Evolutionary conservation across 345 rosid genomes (phyloP).

Genomic region (Triadica sebifera): DNA sequence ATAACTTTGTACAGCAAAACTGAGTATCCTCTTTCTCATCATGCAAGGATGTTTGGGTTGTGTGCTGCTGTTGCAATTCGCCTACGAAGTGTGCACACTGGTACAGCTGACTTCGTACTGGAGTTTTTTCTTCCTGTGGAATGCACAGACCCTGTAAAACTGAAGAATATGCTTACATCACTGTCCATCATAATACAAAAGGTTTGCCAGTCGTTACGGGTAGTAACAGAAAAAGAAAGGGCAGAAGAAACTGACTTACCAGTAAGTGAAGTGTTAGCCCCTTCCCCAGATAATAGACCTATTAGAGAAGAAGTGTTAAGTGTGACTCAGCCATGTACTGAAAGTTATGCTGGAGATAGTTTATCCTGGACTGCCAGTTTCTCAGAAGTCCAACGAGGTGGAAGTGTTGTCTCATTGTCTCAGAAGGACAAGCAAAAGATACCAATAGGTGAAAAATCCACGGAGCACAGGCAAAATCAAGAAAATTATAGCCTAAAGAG

Average conservation of each 20-base stretch:
- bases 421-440: constrained; percentile 30
- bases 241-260: constrained; percentile 45
- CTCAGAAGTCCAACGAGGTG: constrained; percentile 29
- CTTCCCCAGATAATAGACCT: constrained; percentile 30
- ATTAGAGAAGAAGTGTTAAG: constrained; percentile 37
- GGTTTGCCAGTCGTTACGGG: constrained; percentile 70
- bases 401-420: constrained; percentile 20
- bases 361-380: constrained; percentile 31
- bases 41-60: constrained; percentile 78
- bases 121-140: constrained; percentile 87
- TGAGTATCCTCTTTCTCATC: constrained; percentile 92
- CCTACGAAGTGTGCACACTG: constrained; percentile 62
- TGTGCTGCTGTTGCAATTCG: constrained; percentile 85
- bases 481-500: constrained; percentile 35
- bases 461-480: constrained; percentile 22
- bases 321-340: constrained; percentile 29
- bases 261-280: constrained; percentile 36
- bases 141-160: constrained; percentile 59
- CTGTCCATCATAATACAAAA: constrained; percentile 65
- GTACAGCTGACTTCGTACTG: constrained; percentile 70
- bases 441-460: constrained; percentile 27
- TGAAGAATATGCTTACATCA: constrained; percentile 63
- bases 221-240: constrained; percentile 67
- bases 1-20: constrained; percentile 55
- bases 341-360: constrained; percentile 29